phyloP scores from a whole-genome alignment of 768 basidiomycete species.

The Crucibulum laeve region DNA sequence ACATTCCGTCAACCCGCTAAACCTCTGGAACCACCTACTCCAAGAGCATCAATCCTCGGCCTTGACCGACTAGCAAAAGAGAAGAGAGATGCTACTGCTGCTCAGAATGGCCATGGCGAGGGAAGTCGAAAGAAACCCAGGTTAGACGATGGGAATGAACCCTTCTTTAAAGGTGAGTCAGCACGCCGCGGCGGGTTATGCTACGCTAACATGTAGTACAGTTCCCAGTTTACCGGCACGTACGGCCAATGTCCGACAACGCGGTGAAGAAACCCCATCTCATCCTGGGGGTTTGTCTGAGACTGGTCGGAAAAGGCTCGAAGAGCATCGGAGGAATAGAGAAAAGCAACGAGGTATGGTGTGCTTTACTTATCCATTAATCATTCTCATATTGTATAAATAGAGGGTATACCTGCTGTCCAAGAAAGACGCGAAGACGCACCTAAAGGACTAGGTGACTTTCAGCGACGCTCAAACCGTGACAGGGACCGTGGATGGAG shows the following conservation, averaged over 20 bases:
- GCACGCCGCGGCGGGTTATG: background rate
- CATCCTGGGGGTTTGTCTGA: slow-evolving; percentile 89
- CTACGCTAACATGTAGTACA: slow-evolving; percentile 25
- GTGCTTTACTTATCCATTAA: background rate
- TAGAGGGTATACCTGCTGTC: slow-evolving; percentile 72
- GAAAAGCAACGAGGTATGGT: slow-evolving; percentile 65
- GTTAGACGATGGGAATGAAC: slow-evolving; percentile 57
- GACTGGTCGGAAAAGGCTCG: slow-evolving; percentile 61
- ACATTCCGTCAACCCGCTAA: slow-evolving; percentile 75
- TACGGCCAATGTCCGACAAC: slow-evolving; percentile 56
- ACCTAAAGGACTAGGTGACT: slow-evolving; percentile 85
- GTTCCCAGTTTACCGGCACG: slow-evolving; percentile 76
- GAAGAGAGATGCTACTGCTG: slow-evolving; percentile 64
- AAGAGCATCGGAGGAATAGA: slow-evolving; percentile 68
- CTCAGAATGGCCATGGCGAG: slow-evolving; percentile 35
- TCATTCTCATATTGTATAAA: slow-evolving; percentile 3
- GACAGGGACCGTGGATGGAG: slow-evolving; percentile 51
- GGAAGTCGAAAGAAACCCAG: slow-evolving; percentile 64
- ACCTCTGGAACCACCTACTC: slow-evolving; percentile 72
- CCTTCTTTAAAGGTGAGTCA: slow-evolving; percentile 81
- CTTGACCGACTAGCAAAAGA: slow-evolving; percentile 86
- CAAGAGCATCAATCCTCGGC: slow-evolving; percentile 77
- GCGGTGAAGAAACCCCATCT: slow-evolving; percentile 90
- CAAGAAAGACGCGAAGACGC: slow-evolving; percentile 53
- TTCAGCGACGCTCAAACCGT: slow-evolving; percentile 87